phyloP scores from a whole-genome alignment of 2,329 filamentous ascomycete species.

The Lachnellula hyalina region DNA sequence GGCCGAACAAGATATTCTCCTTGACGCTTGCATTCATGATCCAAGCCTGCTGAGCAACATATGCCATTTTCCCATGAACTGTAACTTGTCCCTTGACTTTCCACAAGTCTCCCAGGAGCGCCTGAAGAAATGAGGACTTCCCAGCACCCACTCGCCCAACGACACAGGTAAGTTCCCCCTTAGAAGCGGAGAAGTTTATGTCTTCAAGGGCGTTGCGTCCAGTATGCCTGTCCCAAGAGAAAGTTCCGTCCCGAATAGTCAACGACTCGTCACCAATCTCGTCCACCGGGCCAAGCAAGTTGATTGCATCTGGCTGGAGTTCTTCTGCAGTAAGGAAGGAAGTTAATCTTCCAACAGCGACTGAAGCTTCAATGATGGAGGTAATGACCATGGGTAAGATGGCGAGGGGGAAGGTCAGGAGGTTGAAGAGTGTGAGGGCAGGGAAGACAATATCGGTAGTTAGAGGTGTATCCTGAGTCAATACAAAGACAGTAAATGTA shows the following conservation, averaged over 20 bases:
- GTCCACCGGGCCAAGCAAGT: conserved; percentile 61
- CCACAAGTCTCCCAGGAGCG: conserved; percentile 86
- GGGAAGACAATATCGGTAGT: conserved; percentile 96
- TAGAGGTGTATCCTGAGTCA: conserved; percentile 73
- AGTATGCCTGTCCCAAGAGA: conserved; percentile 90
- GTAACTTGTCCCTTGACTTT: conserved; percentile 80
- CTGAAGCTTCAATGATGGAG: conserved; percentile 90
- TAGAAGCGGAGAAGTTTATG: conserved; percentile 83
- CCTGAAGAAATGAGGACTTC: conserved; percentile 88
- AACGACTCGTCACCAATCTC: conserved; percentile 82
- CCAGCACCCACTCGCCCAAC: conserved; percentile 92
- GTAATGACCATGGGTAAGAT: conserved; percentile 98
- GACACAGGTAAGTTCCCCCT: conserved; percentile 88
- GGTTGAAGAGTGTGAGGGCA: conserved; percentile 86
- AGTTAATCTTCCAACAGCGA: conserved; percentile 81
- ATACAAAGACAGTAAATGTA: conserved; percentile 90
- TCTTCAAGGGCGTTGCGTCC: conserved; percentile 66
- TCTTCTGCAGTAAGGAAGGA: conserved; percentile 84
- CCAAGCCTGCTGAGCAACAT: conserved; percentile 91
- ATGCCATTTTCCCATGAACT: conserved; percentile 77
- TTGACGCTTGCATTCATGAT: conserved; percentile 97
- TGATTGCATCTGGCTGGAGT: conserved; percentile 78
- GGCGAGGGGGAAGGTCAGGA: conserved; percentile 89
- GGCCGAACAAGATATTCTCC: conserved; percentile 95
- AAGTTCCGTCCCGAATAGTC: conserved; percentile 74